phyloP scores from a whole-genome alignment of 2,329 filamentous ascomycete genomes.

The Cladosporium velox region DNA sequence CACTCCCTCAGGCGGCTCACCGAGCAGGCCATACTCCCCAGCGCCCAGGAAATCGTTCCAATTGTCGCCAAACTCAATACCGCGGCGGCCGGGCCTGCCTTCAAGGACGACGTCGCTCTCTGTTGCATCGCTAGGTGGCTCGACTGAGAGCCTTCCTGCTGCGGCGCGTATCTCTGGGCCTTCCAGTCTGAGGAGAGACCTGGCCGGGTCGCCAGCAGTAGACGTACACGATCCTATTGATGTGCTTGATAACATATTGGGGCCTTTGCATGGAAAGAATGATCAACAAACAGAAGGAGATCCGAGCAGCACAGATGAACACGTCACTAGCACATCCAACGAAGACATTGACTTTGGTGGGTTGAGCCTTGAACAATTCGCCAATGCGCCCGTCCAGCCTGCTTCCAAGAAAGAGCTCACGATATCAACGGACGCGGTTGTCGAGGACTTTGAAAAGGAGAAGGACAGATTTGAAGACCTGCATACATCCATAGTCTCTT shows the following conservation, averaged over 20 bases:
- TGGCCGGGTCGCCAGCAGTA: conserved; percentile 50
- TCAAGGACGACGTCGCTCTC: conserved; percentile 78
- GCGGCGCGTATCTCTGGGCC: conserved; percentile 67
- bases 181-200: conserved; percentile 63
- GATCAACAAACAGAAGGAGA: neutral
- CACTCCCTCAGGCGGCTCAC: conserved; percentile 60
- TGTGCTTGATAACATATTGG: conserved; percentile 65
- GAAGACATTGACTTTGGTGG: conserved; percentile 76
- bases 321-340: conserved; percentile 53
- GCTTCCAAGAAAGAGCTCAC: conserved; percentile 32
- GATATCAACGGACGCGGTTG: conserved; percentile 25
- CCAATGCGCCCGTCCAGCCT: conserved; percentile 37
- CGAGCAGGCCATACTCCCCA: conserved; percentile 71
- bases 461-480: conserved; percentile 85
- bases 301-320: conserved; percentile 22
- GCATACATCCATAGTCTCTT: conserved; percentile 82
- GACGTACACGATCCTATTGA: conserved; percentile 69
- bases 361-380: conserved; percentile 74
- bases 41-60: conserved; percentile 67
- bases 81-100: conserved; percentile 66
- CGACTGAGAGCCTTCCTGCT: conserved; percentile 72
- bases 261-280: conserved; percentile 33
- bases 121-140: conserved; percentile 71
- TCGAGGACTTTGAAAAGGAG: conserved; percentile 68
- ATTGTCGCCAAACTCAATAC: conserved; percentile 68